Evolutionary conservation across 2,329 filamentous ascomycete species (phyloP).

Genomic region (Xylariaceae sp.): DNA sequence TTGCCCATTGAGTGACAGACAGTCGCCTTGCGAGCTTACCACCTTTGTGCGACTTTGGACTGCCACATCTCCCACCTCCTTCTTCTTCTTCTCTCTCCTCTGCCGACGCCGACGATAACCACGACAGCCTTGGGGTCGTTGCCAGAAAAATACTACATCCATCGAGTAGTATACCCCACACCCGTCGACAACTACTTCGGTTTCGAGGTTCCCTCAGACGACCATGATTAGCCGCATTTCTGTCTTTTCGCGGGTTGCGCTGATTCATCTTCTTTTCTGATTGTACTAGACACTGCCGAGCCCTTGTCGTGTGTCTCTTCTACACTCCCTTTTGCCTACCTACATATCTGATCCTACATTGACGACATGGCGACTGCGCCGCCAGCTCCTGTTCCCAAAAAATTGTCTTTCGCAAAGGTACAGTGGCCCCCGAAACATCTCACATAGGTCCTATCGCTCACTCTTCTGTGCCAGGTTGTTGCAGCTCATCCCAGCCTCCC

Average conservation of each 20-base stretch:
- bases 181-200: slow-evolving; percentile 35
- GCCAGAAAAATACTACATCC: too few species aligned
- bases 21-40: too few species aligned
- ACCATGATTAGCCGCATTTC: slow-evolving; percentile 54
- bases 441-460: too few species aligned
- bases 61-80: too few species aligned
- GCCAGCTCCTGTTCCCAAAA: slow-evolving; percentile 27
- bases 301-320: slow-evolving; percentile 11
- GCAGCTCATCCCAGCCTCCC: slow-evolving; percentile 28
- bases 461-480: slow-evolving; percentile 29
- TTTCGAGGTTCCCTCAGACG: slow-evolving; percentile 36
- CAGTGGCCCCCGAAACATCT: slow-evolving; percentile 1
- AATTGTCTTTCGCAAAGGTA: slow-evolving; percentile 34
- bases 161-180: too few species aligned
- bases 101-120: too few species aligned
- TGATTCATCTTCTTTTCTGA: slow-evolving; percentile 54
- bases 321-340: slow-evolving; percentile 5
- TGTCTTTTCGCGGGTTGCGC: slow-evolving; percentile 48
- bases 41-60: too few species aligned
- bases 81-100: too few species aligned
- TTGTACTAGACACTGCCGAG: slow-evolving; percentile 18
- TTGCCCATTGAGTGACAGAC: too few species aligned
- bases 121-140: too few species aligned
- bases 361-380: slow-evolving; percentile 28
- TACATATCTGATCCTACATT: slow-evolving; percentile 8